Evolutionary conservation across 2,329 filamentous ascomycete genomes (phyloP).

Genomic region (Trichoderma sp.): DNA sequence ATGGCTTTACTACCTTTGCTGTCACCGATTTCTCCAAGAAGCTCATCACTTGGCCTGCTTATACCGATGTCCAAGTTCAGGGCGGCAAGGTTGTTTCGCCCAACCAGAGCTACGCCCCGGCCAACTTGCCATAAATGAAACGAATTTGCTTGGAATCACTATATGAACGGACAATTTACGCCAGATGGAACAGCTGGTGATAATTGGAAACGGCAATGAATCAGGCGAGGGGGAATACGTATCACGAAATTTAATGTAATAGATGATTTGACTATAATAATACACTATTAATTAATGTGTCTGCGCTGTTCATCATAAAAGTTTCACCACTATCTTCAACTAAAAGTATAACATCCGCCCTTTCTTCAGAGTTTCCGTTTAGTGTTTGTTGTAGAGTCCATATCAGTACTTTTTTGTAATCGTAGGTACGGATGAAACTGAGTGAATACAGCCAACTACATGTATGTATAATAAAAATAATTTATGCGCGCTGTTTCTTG

Average conservation of each 20-base stretch:
- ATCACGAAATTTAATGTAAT: neutral
- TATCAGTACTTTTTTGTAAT: neutral
- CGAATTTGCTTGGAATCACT: neutral
- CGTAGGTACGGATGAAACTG: neutral
- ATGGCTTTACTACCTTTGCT: constrained; percentile 54
- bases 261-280: neutral
- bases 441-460: neutral
- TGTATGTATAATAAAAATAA: neutral
- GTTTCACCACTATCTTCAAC: neutral
- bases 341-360: neutral
- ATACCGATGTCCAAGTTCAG: constrained; percentile 50
- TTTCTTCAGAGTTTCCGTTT: neutral
- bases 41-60: constrained; percentile 51
- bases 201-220: neutral
- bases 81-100: constrained; percentile 45
- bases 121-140: constrained; percentile 3
- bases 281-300: neutral
- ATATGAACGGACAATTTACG: neutral
- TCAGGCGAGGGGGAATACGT: neutral
- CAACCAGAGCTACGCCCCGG: constrained; percentile 45
- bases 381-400: neutral
- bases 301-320: neutral
- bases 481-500: neutral
- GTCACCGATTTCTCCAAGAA: constrained; percentile 44
- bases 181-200: neutral